Evolutionary conservation across 176 grass and related monocot genomes (phyloP).

Genomic region (Phragmites australis): DNA sequence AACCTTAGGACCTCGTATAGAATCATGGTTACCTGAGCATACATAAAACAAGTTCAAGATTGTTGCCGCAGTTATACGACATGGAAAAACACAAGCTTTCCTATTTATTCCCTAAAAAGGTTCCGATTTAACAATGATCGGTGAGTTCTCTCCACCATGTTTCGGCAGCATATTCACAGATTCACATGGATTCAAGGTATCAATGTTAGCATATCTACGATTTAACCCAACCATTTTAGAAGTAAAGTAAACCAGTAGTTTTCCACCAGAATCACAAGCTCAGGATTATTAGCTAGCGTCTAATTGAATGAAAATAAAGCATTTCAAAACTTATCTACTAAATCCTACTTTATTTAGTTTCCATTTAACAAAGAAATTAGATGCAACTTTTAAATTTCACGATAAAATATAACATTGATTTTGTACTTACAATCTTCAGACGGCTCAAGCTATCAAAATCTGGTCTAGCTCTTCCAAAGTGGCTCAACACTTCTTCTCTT

Average conservation of each 20-base stretch:
- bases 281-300: no score
- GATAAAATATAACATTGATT: background rate
- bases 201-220: background rate
- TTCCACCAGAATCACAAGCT: background rate
- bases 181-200: background rate
- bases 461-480: slow-evolving; percentile 52
- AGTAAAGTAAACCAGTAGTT: background rate
- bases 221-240: no score
- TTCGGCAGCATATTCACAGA: background rate
- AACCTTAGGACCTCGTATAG: slow-evolving; percentile 70
- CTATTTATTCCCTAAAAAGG: no score
- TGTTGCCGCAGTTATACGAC: background rate
- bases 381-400: background rate
- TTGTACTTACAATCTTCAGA: slow-evolving; percentile 74
- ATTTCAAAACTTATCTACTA: background rate
- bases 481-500: slow-evolving; percentile 76
- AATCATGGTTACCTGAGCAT: slow-evolving; percentile 64
- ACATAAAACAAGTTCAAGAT: background rate
- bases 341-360: background rate
- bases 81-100: no score
- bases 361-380: no score
- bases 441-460: slow-evolving; percentile 57
- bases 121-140: no score
- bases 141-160: no score
- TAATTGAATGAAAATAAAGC: background rate